Base-by-base conservation (phyloP, 345 rosid genomes). In the Turnera subulata region DNA sequence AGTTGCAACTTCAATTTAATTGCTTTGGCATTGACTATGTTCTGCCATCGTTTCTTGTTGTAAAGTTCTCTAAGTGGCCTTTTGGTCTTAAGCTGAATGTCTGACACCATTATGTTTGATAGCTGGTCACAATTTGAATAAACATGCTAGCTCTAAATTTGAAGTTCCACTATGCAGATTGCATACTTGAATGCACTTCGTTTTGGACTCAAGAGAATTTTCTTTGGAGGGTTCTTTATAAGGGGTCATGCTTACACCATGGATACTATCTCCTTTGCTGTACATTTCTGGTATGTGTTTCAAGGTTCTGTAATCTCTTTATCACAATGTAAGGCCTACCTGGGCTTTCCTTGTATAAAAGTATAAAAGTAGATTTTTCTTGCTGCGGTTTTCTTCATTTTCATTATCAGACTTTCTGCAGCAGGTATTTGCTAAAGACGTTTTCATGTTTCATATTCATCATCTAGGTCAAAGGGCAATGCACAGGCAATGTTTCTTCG, bases 221-320 rank as follows among this genome's bases (percentile, higher is more conserved):
- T 93, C 71, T 93, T 93, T 42, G 99, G 99, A 69, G 99, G 99
- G 54, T 93, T 87, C 65, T 93, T 93, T 64, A 93, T 93, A 17
- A 80, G 99, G 60, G 99, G 99, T 22, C 99, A 93, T 81, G 99
- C 99, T 45, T 93, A 93, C 78, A 93, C 99, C 61, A 93, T 93
- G 99, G 99, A 93, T 74, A 81, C 99, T 56, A 93, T 93, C n/a
- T 93, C 99, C 40, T 89, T 93, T 80, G 97, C 99, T 57, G 90
- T 93, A 69, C 92, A 94, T 0, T 94, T 94, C 84, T 94, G 99
- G 99, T 85, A 61, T 65, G 66, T 61, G 6, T 23, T 23, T 22
- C 13, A 38, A 8, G 25, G 26, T 1, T 29, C 29, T 44, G 18
- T 22, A 17, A 39, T 58, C 51, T 39, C 43, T 17, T 5, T 45